Percentiles rank a stretch among this genome's conserved stretches.
These are phyloP conservation scores for Linnemannia elongata DNA, from an alignment of 192 early-diverging fungal genomes.

Conservation along the genomic window DNA sequence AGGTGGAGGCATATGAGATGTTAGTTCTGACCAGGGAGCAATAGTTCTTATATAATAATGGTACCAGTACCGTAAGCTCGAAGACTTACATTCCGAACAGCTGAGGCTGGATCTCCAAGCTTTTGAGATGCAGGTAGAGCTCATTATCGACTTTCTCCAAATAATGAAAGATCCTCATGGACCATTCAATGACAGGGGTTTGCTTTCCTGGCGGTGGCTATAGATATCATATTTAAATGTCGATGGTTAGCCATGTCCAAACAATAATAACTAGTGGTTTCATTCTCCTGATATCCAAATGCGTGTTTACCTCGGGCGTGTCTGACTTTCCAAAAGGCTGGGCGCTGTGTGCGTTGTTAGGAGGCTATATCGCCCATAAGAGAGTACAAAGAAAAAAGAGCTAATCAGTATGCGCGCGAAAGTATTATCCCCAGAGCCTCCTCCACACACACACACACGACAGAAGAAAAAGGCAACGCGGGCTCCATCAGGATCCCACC, in stretches of 20 bases:
- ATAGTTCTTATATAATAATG: neutral
- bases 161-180: slow-evolving; percentile 78
- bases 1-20: neutral
- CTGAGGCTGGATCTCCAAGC: slow-evolving; percentile 91
- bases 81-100: slow-evolving; percentile 87
- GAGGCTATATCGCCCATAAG: slow-evolving; percentile 13
- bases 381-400: neutral
- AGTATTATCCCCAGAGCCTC: neutral
- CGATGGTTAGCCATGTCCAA: neutral
- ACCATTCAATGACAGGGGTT: slow-evolving; percentile 83
- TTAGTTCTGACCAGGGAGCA: neutral
- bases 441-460: neutral
- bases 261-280: neutral
- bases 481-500: neutral
- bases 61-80: neutral
- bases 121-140: slow-evolving; percentile 77
- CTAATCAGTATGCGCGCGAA: neutral
- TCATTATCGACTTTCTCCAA: slow-evolving; percentile 79
- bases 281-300: neutral
- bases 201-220: slow-evolving; percentile 55
- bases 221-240: slow-evolving; percentile 14
- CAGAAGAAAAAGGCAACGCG: neutral
- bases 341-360: neutral
- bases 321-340: slow-evolving; percentile 41
- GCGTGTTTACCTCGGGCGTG: slow-evolving; percentile 29